Conservation (phyloP, 2,329 filamentous ascomycete genomes). For the Claviceps arundinis region DNA sequence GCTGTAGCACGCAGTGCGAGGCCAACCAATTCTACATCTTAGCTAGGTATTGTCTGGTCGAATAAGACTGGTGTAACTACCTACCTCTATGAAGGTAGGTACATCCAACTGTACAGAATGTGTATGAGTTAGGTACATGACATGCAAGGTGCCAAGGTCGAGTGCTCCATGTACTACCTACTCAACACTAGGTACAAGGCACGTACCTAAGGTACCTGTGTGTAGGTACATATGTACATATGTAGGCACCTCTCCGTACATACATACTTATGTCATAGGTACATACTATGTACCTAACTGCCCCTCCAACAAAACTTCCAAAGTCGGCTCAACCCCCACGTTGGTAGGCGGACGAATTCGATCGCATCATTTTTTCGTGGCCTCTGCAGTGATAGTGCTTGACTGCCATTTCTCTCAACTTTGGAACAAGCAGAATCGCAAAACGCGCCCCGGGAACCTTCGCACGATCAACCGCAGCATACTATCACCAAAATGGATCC, state of each 20-base stretch:
- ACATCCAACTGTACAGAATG: no score
- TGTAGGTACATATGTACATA: no score
- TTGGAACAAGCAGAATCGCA: background rate
- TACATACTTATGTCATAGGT: background rate
- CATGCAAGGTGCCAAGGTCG: no score
- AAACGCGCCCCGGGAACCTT: background rate
- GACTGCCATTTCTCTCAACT: background rate
- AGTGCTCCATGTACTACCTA: no score
- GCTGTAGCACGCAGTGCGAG: background rate
- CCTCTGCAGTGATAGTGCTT: background rate
- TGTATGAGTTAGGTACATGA: no score
- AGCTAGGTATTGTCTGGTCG: background rate
- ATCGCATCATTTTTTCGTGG: background rate
- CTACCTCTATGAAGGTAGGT: no score
- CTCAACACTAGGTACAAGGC: no score
- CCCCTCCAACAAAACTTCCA: slow-evolving; percentile 1
- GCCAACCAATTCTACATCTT: background rate
- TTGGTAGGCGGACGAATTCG: background rate
- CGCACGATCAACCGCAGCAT: background rate
- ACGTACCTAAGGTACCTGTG: no score
- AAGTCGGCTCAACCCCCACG: background rate
- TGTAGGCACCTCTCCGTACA: background rate
- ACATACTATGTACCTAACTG: background rate
- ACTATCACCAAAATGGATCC: slow-evolving; percentile 21
- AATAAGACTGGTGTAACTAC: no score